Base-by-base conservation (phyloP, 169 alveolate genomes). In the Eimeria falciformis region DNA sequence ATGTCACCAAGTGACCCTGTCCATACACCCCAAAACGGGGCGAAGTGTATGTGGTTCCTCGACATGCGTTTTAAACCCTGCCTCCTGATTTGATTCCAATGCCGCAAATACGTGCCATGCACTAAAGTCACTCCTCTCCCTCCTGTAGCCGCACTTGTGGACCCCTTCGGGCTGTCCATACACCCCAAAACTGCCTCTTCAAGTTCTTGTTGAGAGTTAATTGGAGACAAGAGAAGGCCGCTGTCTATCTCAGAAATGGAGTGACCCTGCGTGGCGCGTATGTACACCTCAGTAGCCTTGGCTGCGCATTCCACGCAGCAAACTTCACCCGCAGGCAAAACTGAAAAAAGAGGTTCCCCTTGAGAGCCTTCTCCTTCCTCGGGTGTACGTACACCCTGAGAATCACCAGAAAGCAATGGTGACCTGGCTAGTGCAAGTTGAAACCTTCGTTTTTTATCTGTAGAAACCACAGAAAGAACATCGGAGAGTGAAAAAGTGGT, bases 361-460 rank as follows among this genome's bases (percentile, higher is more conserved):
- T n/a, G n/a, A n/a, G n/a, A n/a, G n/a, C n/a, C n/a, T n/a, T n/a
- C n/a, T n/a, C n/a, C n/a, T n/a, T 50, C 62, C 62, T 50, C 62
- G 14, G 7, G 7, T 7, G 14, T 50, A 11, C 14, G 7, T 50
- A 14, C 7, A 50, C n/a, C 62, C 62, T 14, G n/a, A 50, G n/a
- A 50, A 14, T 14, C 7, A 14, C 7, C n/a, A 14, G 62, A 7
- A 50, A 50, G 62, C n/a, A 50, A 50, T 7, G 7, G 62, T 7
- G 14, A 50, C 14, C 14, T 14, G 14, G 62, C 62, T 50, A 50
- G 7, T 14, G n/a, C 62, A 11, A 50, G 62, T 50, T 50, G 62
- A 33, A 53, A 79, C 18, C 89, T 45, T 33, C 53, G 53, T 53
- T 79, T 79, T 5, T 17, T 53, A 25, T 79, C 89, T 43, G 47